A percentile compares a stretch with the other conserved stretches of the same genome.
Evolutionary conservation across 208 protist species (phyloP).

Genomic region (Wallacemonas sp.): DNA sequence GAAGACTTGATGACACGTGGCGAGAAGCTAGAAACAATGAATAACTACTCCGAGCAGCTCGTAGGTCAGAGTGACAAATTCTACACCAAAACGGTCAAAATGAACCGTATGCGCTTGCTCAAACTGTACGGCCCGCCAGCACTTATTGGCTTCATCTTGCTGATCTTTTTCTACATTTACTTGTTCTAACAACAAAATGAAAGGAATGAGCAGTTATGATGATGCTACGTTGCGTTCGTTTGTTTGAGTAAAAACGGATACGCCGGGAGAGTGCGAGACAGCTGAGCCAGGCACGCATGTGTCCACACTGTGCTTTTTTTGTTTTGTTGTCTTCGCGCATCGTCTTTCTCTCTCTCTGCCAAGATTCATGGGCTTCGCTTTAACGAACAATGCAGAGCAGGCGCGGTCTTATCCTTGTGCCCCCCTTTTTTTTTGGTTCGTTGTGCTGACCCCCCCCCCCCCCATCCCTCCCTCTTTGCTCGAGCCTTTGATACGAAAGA

Average conservation of each 20-base stretch:
- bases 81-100: conserved; percentile 84
- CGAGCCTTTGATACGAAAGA: no score
- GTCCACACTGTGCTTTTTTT: conserved; percentile 7
- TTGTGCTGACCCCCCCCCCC: neutral
- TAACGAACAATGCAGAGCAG: neutral
- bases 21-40: conserved; percentile 90
- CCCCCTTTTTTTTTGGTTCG: conserved; percentile 2
- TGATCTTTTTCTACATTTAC: conserved; percentile 86
- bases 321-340: neutral
- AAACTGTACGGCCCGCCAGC: conserved; percentile 84
- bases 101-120: conserved; percentile 89
- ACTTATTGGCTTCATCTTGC: conserved; percentile 50
- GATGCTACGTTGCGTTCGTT: conserved; percentile 1
- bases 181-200: conserved; percentile 45
- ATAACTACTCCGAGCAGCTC: conserved; percentile 81
- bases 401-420: no score
- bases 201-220: neutral
- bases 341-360: conserved; percentile 16
- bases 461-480: no score
- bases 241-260: no score
- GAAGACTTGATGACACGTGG: conserved; percentile 90
- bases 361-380: neutral
- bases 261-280: no score
- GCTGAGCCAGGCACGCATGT: no score
- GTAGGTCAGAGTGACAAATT: conserved; percentile 80